Evolutionary conservation across 805 yeast genomes (phyloP).

Genomic region (Ogataea angusta): DNA sequence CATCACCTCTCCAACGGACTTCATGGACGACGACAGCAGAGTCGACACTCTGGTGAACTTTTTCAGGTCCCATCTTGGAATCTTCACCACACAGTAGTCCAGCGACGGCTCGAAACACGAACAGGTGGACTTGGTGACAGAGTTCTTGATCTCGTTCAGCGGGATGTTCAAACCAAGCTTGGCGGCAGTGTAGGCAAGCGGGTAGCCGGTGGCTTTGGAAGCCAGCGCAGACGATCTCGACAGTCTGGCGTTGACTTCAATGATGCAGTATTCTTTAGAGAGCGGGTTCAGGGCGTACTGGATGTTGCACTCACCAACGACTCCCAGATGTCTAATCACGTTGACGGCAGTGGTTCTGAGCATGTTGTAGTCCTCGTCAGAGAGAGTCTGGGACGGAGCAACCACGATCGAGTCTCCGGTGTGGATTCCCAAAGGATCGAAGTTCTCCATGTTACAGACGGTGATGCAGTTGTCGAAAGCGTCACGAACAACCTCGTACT

Average conservation of each 20-base stretch:
- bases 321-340: conserved; percentile 95
- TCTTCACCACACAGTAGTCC: conserved; percentile 95
- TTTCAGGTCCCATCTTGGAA: conserved; percentile 98
- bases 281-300: conserved; percentile 95
- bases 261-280: conserved; percentile 92
- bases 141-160: conserved; percentile 84
- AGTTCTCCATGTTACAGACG: conserved; percentile 98
- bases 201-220: conserved; percentile 98
- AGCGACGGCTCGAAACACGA: conserved; percentile 97
- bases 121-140: conserved; percentile 90
- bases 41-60: conserved; percentile 92
- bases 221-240: conserved; percentile 99
- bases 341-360: conserved; percentile 96
- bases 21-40: conserved; percentile 88
- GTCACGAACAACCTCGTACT: conserved; percentile 98
- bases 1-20: conserved; percentile 99
- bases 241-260: conserved; percentile 96
- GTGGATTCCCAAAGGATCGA: conserved; percentile 97
- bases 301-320: conserved; percentile 98
- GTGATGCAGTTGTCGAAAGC: conserved; percentile 97
- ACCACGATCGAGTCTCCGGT: conserved; percentile 99
- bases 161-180: conserved; percentile 92
- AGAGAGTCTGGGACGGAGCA: conserved; percentile 96
- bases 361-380: conserved; percentile 98
- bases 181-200: conserved; percentile 97